Percentiles rank a stretch among this genome's conserved stretches.
Evolutionary conservation across 2,329 filamentous ascomycete species (phyloP).

Genomic region (Pseudogymnoascus sp.): DNA sequence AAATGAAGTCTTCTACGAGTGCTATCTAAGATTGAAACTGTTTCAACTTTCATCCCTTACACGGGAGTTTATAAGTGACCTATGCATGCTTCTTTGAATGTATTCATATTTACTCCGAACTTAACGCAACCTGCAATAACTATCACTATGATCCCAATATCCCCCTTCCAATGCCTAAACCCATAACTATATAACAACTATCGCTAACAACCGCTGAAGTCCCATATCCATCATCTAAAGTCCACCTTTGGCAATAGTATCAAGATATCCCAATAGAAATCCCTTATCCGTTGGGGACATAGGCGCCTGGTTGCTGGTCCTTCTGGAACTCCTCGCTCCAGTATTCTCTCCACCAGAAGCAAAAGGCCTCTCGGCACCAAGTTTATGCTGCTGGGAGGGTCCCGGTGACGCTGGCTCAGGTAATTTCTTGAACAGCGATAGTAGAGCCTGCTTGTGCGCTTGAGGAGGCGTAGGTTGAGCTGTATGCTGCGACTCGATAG

Average conservation of each 20-base stretch:
- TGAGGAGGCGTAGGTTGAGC: constrained; percentile 32
- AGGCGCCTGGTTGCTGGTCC: constrained; percentile 45
- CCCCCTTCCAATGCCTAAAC: constrained; percentile 1
- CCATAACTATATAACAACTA: constrained; percentile 6
- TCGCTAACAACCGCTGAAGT: not conserved
- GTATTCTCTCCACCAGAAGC: not conserved
- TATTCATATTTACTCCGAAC: not conserved
- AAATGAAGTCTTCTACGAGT: not conserved
- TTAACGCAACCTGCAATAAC: constrained; percentile 4
- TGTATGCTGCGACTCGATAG: not conserved
- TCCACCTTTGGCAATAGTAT: constrained; percentile 34
- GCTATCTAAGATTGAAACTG: not conserved
- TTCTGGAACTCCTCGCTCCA: constrained; percentile 18
- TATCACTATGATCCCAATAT: not conserved
- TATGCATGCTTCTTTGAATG: not conserved
- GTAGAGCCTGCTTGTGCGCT: constrained; percentile 41
- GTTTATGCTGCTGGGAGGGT: not conserved
- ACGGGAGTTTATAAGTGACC: not conserved
- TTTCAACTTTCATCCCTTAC: not conserved
- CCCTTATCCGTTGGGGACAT: constrained; percentile 66
- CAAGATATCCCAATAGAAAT: constrained; percentile 70
- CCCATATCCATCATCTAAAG: not conserved
- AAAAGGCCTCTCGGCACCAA: not conserved
- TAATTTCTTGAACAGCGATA: constrained; percentile 25
- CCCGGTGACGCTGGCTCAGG: constrained; percentile 11